phyloP scores from a whole-genome alignment of 2,329 filamentous ascomycete species.

The Alternaria atra region DNA sequence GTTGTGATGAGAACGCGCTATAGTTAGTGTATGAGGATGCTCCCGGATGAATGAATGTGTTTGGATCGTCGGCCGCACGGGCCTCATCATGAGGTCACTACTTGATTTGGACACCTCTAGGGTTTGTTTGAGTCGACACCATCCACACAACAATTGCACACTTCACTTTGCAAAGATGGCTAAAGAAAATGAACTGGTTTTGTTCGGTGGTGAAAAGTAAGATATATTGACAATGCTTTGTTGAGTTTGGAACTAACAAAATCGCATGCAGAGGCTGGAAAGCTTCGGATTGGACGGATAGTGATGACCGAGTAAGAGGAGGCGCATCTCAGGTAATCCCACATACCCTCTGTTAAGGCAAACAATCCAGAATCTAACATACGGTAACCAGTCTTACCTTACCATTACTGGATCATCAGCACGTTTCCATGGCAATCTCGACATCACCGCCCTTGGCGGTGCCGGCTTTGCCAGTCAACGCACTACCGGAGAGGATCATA shows the following conservation, averaged over 20 bases:
- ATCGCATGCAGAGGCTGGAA: slow-evolving; percentile 64
- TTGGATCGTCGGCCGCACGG: slow-evolving; percentile 5
- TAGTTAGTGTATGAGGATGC: not conserved
- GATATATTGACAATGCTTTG: not conserved
- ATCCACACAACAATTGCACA: slow-evolving; percentile 2
- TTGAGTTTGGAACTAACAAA: not conserved
- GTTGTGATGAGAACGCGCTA: not conserved
- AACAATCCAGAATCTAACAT: not conserved
- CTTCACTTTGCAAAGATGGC: slow-evolving; percentile 24
- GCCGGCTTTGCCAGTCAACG: slow-evolving; percentile 85
- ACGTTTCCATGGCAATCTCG: slow-evolving; percentile 72
- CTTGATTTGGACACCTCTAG: slow-evolving; percentile 5
- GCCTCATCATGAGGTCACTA: slow-evolving; percentile 19
- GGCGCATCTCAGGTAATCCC: slow-evolving; percentile 67
- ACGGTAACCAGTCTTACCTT: slow-evolving; percentile 56
- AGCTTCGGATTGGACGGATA: slow-evolving; percentile 69
- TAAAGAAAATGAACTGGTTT: slow-evolving; percentile 24
- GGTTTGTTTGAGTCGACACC: not conserved
- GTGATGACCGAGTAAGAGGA: slow-evolving; percentile 80
- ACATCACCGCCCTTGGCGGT: slow-evolving; percentile 77
- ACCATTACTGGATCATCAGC: slow-evolving; percentile 53
- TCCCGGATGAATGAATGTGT: not conserved
- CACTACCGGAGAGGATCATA: slow-evolving; percentile 64
- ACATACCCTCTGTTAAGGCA: not conserved
- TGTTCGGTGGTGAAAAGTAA: slow-evolving; percentile 47